A percentile compares a stretch with the other conserved stretches of the same genome.
phyloP scores from a whole-genome alignment of 129 eudicot species.

The Silybum marianum region DNA sequence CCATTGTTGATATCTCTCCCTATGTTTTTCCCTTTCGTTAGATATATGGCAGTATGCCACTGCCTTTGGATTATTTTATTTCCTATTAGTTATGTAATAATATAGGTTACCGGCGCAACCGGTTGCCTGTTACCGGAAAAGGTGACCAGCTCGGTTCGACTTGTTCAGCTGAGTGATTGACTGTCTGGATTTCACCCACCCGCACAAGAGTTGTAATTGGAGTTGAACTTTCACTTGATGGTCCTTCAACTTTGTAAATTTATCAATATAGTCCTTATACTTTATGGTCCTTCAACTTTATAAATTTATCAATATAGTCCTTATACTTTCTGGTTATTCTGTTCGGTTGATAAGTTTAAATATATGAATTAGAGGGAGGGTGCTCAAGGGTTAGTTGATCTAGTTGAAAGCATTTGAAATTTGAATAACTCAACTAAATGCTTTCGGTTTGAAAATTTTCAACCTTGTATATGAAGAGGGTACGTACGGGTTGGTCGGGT shows the following conservation, averaged over 20 bases:
- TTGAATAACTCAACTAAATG: no score
- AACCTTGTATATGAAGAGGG: no score
- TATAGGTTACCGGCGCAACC: constrained; percentile 21
- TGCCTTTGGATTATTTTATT: constrained; percentile 22
- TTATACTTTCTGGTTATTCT: no score
- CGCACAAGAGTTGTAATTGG: background rate
- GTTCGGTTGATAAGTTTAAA: background rate
- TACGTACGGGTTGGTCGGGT: no score
- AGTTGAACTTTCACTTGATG: background rate
- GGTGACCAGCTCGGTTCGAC: constrained; percentile 22
- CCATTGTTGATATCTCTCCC: constrained; percentile 7
- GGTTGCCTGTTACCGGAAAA: constrained; percentile 19
- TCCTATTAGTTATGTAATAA: constrained; percentile 8
- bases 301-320: background rate
- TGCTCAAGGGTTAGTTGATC: background rate
- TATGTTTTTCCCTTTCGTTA: background rate
- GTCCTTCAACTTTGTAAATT: constrained; percentile 8
- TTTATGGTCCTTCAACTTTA: constrained; percentile 2
- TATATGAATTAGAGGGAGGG: background rate
- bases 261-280: background rate
- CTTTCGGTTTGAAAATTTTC: no score
- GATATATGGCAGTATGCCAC: constrained; percentile 14
- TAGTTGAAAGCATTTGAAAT: no score
- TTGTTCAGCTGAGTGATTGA: background rate
- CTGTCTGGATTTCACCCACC: constrained; percentile 18